These are phyloP conservation scores for Mucor piriformis DNA, from an alignment of 371 early-diverging fungal genomes.

Conservation along the genomic window DNA sequence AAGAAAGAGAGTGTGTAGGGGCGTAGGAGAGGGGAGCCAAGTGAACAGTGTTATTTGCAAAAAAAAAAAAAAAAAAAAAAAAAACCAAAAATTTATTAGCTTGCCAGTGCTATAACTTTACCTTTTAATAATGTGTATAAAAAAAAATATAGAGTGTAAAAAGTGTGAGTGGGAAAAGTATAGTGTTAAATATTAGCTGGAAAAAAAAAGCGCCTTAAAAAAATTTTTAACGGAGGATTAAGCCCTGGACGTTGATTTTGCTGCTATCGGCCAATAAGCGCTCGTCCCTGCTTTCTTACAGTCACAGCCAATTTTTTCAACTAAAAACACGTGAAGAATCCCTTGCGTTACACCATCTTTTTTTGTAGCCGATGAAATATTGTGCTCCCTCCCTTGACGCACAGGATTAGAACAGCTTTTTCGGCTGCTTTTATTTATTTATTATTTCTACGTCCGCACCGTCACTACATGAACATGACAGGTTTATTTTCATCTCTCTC, in stretches of 20 bases:
- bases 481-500: no score
- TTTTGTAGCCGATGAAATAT: no score
- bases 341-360: no score
- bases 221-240: background rate
- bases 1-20: background rate
- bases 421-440: no score
- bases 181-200: slow-evolving; percentile 3
- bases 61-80: background rate
- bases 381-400: no score
- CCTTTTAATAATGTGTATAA: background rate
- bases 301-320: background rate
- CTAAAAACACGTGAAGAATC: background rate
- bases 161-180: background rate
- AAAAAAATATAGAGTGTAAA: slow-evolving; percentile 5
- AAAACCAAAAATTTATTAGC: no score
- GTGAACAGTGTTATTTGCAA: background rate
- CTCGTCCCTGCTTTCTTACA: background rate
- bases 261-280: background rate
- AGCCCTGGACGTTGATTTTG: background rate
- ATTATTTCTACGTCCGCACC: no score
- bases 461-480: no score
- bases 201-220: slow-evolving; percentile 7
- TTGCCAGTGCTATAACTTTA: background rate
- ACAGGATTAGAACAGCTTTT: no score
- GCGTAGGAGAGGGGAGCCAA: background rate